These are phyloP conservation scores for Zoysia pacifica DNA, from an alignment of 176 grass and related monocot species.

Conservation along the genomic window DNA sequence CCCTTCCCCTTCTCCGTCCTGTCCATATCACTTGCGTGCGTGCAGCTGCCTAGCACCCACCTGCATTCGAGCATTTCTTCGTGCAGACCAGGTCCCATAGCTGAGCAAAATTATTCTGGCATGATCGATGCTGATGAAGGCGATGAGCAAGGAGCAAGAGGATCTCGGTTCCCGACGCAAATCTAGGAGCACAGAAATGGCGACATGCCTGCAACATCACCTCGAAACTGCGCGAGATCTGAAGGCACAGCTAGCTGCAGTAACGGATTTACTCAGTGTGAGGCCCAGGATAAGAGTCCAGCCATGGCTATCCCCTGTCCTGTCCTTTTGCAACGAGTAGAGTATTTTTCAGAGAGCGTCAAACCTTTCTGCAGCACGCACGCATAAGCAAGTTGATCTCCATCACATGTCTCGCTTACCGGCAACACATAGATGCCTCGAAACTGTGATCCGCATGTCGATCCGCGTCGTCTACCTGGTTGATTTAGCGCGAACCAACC, in stretches of 20 bases:
- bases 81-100: conserved; percentile 19
- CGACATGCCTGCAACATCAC: conserved; percentile 10
- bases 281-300: not conserved
- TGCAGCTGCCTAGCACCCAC: conserved; percentile 18
- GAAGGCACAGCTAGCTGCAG: not conserved
- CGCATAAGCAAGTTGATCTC: conserved; percentile 33
- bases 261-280: not conserved
- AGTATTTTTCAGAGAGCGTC: not conserved
- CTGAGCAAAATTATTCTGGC: not conserved
- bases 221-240: conserved; percentile 25
- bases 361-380: conserved; percentile 30
- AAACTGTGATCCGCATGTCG: not conserved
- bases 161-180: conserved; percentile 16
- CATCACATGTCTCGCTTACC: conserved; percentile 14
- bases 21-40: conserved; percentile 18
- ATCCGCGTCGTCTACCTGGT: not conserved
- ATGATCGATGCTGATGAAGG: not conserved
- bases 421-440: conserved; percentile 25
- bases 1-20: not conserved
- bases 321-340: conserved; percentile 1
- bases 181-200: conserved; percentile 18
- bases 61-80: conserved; percentile 30
- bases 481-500: not conserved
- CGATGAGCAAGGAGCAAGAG: not conserved
- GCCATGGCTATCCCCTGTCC: conserved; percentile 1